These are phyloP conservation scores for Pestalotiopsis fici DNA, from an alignment of 2,329 filamentous ascomycete species.

Conservation along the genomic window DNA sequence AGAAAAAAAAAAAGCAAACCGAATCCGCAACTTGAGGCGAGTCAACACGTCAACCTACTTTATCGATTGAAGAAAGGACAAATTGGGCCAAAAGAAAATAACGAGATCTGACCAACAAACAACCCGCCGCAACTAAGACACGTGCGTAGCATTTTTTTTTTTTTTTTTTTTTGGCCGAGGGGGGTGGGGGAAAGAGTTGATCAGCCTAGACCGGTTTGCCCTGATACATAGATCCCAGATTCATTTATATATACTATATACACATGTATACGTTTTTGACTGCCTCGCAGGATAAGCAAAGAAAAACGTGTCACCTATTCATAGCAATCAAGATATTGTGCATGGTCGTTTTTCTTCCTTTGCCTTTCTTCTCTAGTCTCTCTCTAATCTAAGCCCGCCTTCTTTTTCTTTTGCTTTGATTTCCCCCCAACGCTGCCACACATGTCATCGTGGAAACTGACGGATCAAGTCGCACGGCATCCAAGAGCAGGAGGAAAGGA, in stretches of 20 bases:
- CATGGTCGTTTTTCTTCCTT: background rate
- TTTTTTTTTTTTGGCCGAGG: too few relatives aligned
- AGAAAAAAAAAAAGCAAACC: background rate
- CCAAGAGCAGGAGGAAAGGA: background rate
- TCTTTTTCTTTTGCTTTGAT: too few relatives aligned
- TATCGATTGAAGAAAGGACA: background rate
- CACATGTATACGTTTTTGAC: too few relatives aligned
- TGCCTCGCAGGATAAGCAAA: too few relatives aligned
- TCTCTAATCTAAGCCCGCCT: too few relatives aligned
- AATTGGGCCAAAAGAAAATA: background rate
- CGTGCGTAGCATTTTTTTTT: background rate
- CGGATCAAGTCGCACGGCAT: conserved; percentile 5
- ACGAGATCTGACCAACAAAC: background rate
- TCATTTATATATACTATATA: too few relatives aligned
- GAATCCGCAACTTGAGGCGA: background rate
- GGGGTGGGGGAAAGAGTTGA: background rate
- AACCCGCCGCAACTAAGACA: background rate
- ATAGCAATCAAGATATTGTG: background rate
- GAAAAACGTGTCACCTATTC: background rate
- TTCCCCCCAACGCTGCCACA: background rate
- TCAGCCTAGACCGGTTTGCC: background rate
- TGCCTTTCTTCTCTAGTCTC: too few relatives aligned
- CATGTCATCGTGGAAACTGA: conserved; percentile 3
- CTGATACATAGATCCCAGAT: too few relatives aligned
- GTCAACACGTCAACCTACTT: background rate